Conservation (phyloP, 1,139 yeast species). For the Magnusiomyces suaveolens region DNA sequence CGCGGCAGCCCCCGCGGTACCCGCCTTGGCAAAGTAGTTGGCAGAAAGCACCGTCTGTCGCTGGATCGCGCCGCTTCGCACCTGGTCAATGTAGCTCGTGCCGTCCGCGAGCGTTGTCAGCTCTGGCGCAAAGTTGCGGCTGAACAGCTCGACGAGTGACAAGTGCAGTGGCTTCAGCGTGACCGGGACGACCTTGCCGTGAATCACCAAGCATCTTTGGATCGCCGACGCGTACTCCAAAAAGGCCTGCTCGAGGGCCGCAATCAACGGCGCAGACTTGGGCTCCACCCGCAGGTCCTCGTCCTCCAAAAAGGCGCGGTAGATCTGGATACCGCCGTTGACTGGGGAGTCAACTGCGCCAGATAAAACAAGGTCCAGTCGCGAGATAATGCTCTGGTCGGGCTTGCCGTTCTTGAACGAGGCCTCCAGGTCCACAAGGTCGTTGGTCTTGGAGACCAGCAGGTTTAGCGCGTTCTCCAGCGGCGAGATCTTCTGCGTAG, state of each 20-base stretch:
- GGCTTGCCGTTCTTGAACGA: conserved; percentile 42
- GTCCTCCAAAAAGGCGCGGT: conserved; percentile 55
- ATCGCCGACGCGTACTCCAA: conserved; percentile 59
- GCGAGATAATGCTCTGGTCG: conserved; percentile 41
- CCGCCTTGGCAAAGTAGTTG: conserved; percentile 4
- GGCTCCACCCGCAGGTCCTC: conserved; percentile 33
- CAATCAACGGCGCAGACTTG: conserved; percentile 33
- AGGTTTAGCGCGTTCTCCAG: conserved; percentile 71
- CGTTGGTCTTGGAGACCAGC: conserved; percentile 58
- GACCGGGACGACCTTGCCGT: conserved; percentile 53
- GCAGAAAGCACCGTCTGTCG: conserved; percentile 9
- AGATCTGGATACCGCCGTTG: conserved; percentile 85
- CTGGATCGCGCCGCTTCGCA: conserved; percentile 12
- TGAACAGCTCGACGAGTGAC: conserved; percentile 53
- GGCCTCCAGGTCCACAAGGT: conserved; percentile 58
- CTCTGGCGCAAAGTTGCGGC: conserved; percentile 60
- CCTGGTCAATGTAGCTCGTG: conserved; percentile 13
- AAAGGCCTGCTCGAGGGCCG: conserved; percentile 51
- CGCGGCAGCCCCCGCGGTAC: neutral
- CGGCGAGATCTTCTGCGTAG: conserved; percentile 60
- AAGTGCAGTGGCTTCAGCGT: conserved; percentile 55
- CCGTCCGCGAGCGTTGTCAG: conserved; percentile 36
- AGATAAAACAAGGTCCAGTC: conserved; percentile 65
- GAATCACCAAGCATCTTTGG: conserved; percentile 57
- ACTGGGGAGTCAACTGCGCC: conserved; percentile 92